Evolutionary conservation across 306 rosid genomes (phyloP).

Genomic region (Carpinus viminea): DNA sequence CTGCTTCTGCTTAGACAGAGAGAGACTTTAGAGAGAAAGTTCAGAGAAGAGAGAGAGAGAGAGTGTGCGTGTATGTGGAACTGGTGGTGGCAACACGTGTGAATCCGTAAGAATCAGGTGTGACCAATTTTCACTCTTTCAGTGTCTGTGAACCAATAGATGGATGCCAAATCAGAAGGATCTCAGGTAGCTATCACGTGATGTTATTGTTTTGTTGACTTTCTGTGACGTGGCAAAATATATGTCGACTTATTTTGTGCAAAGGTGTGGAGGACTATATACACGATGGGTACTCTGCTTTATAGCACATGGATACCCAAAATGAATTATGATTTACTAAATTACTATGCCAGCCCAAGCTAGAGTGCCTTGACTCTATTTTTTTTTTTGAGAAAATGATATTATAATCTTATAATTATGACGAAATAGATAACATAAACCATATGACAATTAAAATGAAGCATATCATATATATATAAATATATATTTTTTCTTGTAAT

Average conservation of each 20-base stretch:
- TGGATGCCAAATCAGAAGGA: not conserved
- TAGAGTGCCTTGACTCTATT: no score
- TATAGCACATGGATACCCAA: not conserved
- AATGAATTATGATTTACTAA: not conserved
- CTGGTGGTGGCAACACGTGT: constrained; percentile 35
- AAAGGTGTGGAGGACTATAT: not conserved
- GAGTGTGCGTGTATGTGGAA: constrained; percentile 9
- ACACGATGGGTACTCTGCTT: not conserved
- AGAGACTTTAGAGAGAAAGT: constrained; percentile 11
- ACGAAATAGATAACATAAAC: no score
- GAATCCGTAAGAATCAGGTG: constrained; percentile 20
- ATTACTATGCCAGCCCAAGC: no score
- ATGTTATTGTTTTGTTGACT: not conserved
- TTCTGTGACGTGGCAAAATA: not conserved
- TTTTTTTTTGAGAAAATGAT: no score
- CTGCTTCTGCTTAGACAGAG: not conserved
- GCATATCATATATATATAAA: no score
- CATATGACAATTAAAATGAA: no score
- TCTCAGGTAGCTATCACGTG: not conserved
- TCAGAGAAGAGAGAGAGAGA: not conserved
- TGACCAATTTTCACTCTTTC: not conserved
- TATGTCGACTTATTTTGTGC: not conserved
- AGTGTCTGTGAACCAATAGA: not conserved
- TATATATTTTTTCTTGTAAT: no score
- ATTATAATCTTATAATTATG: no score